A percentile compares a stretch with the other conserved stretches of the same genome.
Evolutionary conservation across 192 early-diverging fungal genomes (phyloP).

Genomic region (Rhizophlyctis rosea): DNA sequence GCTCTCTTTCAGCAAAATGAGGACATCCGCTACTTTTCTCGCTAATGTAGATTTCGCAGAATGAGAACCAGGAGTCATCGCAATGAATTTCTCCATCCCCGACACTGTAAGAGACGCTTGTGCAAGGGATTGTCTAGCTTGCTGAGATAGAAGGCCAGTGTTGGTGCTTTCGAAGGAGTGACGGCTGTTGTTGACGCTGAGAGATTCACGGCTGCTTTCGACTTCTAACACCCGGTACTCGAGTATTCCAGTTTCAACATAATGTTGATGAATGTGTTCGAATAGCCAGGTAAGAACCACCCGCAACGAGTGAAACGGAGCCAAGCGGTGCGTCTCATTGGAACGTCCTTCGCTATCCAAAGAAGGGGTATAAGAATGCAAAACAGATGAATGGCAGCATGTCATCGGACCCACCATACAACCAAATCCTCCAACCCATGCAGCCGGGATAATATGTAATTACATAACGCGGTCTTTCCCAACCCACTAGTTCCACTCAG

Average conservation of each 20-base stretch:
- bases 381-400: not conserved
- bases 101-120: too few relatives aligned
- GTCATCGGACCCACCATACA: not conserved
- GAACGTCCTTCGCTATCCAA: not conserved
- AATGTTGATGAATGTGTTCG: not conserved
- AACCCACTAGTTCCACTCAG: not conserved
- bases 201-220: not conserved
- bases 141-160: not conserved
- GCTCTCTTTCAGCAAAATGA: not conserved
- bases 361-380: not conserved
- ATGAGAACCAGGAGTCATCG: too few relatives aligned
- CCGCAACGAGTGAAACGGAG: conserved; percentile 1
- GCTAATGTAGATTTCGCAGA: not conserved
- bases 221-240: conserved; percentile 6
- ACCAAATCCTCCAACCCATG: not conserved
- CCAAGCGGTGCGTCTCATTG: not conserved
- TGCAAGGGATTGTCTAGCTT: too few relatives aligned
- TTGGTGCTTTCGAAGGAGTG: not conserved
- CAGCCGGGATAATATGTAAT: not conserved
- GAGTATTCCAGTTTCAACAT: conserved; percentile 7
- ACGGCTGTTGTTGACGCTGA: not conserved
- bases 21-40: not conserved
- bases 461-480: not conserved
- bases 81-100: too few relatives aligned
- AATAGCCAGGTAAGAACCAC: not conserved